phyloP scores from a whole-genome alignment of 23 red algal species.

The Agarophyton chilense region DNA sequence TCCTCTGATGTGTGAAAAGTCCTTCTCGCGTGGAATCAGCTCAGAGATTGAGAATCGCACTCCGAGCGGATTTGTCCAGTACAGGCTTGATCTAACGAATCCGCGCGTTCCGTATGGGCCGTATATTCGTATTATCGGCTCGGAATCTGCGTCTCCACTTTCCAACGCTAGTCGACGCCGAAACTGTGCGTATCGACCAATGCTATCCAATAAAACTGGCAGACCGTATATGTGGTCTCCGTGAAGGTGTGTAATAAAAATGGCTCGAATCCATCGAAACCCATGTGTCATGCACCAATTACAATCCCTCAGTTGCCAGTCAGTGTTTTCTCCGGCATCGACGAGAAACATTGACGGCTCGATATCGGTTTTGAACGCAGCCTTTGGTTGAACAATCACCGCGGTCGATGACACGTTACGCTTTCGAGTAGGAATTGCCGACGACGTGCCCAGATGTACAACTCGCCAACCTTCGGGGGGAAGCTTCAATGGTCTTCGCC shows the following conservation, averaged over 20 bases:
- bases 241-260: constrained; percentile 97
- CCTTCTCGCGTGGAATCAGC: constrained; percentile 64
- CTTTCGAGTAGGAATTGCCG: constrained; percentile 78
- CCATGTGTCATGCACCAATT: constrained; percentile 79
- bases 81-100: constrained; percentile 78
- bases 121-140: constrained; percentile 80
- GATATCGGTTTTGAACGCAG: not conserved
- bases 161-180: constrained; percentile 57
- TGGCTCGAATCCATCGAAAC: constrained; percentile 76
- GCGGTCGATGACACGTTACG: constrained; percentile 90
- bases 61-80: constrained; percentile 67
- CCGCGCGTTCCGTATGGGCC: constrained; percentile 88
- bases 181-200: constrained; percentile 64
- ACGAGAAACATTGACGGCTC: constrained; percentile 80
- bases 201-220: constrained; percentile 55
- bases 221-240: constrained; percentile 95
- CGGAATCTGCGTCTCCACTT: constrained; percentile 40
- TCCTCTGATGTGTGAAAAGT: constrained; percentile 68
- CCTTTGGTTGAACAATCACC: constrained; percentile 37
- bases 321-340: constrained; percentile 82
- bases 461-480: constrained; percentile 70
- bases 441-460: constrained; percentile 85
- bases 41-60: constrained; percentile 80
- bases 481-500: constrained; percentile 39
- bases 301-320: constrained; percentile 54